These are phyloP conservation scores for Excoecaria agallocha DNA, from an alignment of 345 rosid genomes.

Conservation along the genomic window DNA sequence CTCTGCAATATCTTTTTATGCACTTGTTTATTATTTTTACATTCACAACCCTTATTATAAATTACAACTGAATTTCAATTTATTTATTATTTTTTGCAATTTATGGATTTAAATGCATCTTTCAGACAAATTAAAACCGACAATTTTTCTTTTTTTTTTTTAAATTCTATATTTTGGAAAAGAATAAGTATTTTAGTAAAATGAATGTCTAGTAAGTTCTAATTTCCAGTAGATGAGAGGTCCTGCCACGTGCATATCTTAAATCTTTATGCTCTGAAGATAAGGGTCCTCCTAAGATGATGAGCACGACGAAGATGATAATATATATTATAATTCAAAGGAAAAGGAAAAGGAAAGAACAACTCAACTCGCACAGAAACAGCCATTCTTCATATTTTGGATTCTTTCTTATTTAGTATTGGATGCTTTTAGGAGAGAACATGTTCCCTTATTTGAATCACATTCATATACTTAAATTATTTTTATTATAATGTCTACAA, in stretches of 20 bases:
- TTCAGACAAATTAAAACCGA: background rate
- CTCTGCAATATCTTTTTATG: background rate
- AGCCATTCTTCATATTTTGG: background rate
- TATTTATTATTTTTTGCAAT: background rate
- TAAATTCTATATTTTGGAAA: background rate
- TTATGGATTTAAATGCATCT: background rate
- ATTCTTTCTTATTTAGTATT: background rate
- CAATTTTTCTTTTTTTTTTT: background rate
- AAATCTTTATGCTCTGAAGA: conserved; percentile 13
- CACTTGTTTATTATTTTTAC: background rate
- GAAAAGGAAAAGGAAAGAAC: background rate
- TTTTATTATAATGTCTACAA: background rate
- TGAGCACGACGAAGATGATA: background rate
- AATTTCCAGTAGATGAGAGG: background rate
- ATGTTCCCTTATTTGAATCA: conserved; percentile 14
- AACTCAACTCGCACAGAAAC: background rate
- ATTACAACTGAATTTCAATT: background rate
- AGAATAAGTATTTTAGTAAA: background rate
- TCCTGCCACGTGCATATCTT: conserved; percentile 16
- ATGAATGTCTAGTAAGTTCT: conserved; percentile 16
- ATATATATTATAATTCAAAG: background rate
- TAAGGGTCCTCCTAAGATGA: conserved; percentile 3
- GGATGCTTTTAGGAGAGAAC: conserved; percentile 11
- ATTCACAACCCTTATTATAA: background rate
- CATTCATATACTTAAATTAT: too few species aligned